Conservation (phyloP, 495 filamentous ascomycete genomes). For the Hypoxylon lenormandii region DNA sequence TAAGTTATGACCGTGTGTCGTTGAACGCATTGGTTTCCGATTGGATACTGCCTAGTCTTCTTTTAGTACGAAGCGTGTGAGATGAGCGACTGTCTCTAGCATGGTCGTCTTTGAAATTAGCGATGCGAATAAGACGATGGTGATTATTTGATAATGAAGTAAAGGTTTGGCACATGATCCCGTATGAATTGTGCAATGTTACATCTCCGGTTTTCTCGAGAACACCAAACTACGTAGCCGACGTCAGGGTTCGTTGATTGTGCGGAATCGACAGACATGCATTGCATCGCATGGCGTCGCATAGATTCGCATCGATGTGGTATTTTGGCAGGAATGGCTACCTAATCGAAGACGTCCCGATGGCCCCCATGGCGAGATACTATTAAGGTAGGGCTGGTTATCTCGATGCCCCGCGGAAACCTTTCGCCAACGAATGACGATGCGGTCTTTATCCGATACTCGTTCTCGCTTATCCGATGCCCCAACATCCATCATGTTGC, state of each 20-base stretch:
- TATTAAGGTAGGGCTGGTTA: conserved; percentile 20
- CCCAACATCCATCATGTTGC: not conserved
- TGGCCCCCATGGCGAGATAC: conserved; percentile 18
- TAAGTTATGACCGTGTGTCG: conserved; percentile 39
- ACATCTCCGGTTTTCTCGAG: too few species aligned
- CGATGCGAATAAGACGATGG: too few species aligned
- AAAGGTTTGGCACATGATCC: not conserved
- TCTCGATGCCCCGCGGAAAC: not conserved
- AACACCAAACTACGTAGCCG: too few species aligned
- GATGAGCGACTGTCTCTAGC: not conserved
- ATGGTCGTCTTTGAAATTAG: too few species aligned
- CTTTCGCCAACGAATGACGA: conserved; percentile 18
- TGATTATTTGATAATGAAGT: too few species aligned
- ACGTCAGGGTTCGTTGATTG: conserved; percentile 15
- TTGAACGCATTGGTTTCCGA: conserved; percentile 15
- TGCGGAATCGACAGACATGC: conserved; percentile 13
- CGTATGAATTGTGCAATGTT: too few species aligned
- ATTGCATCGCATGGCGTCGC: conserved; percentile 34
- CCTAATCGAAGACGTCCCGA: conserved; percentile 8
- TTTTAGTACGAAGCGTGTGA: conserved; percentile 4
- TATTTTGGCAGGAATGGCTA: not conserved
- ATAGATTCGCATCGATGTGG: conserved; percentile 12
- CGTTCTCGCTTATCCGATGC: conserved; percentile 21
- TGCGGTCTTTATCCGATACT: conserved; percentile 22
- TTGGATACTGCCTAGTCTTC: conserved; percentile 7